Evolutionary conservation across 2,329 filamentous ascomycete species (phyloP).

Genomic region (Penicillium sclerotiorum): DNA sequence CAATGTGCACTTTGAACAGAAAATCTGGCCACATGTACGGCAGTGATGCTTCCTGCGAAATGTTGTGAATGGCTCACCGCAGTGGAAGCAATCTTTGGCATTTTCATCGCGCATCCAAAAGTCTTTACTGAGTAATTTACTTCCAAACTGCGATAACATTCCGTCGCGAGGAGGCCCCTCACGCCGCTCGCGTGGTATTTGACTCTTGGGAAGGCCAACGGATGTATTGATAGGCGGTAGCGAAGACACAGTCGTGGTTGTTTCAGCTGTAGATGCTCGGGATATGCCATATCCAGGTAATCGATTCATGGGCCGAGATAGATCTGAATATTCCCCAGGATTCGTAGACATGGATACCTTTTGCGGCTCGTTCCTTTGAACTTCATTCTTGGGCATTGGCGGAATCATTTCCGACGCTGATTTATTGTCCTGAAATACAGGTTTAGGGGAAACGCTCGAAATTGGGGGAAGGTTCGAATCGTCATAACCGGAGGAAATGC

Average conservation of each 20-base stretch:
- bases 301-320: slow-evolving; percentile 48
- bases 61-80: slow-evolving; percentile 85
- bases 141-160: slow-evolving; percentile 67
- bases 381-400: slow-evolving; percentile 34
- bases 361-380: slow-evolving; percentile 27
- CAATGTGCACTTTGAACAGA: slow-evolving; percentile 92
- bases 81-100: slow-evolving; percentile 94
- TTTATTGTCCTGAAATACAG: slow-evolving; percentile 4
- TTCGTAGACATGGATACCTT: slow-evolving; percentile 28
- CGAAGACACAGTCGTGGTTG: slow-evolving; percentile 48
- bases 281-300: slow-evolving; percentile 49
- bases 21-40: slow-evolving; percentile 93
- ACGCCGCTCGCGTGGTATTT: slow-evolving; percentile 23
- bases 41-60: slow-evolving; percentile 97
- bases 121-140: slow-evolving; percentile 87
- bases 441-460: not conserved
- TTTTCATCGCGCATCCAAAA: slow-evolving; percentile 99
- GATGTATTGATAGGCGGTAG: slow-evolving; percentile 35
- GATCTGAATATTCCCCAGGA: slow-evolving; percentile 36
- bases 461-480: slow-evolving; percentile 25
- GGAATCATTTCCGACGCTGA: slow-evolving; percentile 31
- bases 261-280: slow-evolving; percentile 46
- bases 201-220: slow-evolving; percentile 23
- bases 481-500: slow-evolving; percentile 33
- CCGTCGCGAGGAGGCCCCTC: slow-evolving; percentile 26